phyloP scores from a whole-genome alignment of 225 moss, liverwort and hornwort genomes.

The Physcomitrellopsis africana region DNA sequence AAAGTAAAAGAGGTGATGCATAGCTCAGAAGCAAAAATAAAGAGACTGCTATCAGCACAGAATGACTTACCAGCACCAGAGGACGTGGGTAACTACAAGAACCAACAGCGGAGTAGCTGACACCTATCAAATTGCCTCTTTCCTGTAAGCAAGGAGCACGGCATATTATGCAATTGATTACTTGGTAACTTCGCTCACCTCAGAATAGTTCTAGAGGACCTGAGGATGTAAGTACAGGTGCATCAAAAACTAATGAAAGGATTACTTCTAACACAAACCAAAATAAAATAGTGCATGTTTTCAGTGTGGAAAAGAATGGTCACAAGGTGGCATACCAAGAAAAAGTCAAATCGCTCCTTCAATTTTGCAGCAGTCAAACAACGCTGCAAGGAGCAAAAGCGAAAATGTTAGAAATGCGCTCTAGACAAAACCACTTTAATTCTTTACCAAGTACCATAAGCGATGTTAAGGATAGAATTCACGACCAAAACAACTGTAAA shows the following conservation, averaged over 20 bases:
- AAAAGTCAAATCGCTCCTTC: conserved; percentile 91
- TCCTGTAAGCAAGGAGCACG: conserved; percentile 51
- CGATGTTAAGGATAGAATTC: not conserved
- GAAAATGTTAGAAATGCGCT: conserved; percentile 20
- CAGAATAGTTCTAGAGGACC: not conserved
- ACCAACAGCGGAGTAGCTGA: conserved; percentile 70
- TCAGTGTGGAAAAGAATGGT: conserved; percentile 8
- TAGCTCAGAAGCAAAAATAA: not conserved
- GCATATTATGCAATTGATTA: not conserved
- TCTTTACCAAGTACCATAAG: too few relatives aligned
- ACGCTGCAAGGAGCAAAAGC: conserved; percentile 51
- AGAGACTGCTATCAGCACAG: not conserved
- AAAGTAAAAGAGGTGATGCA: not conserved
- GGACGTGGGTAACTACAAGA: conserved; percentile 83
- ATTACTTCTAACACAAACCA: conserved; percentile 3
- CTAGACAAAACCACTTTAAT: not conserved
- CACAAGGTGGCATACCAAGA: conserved; percentile 55
- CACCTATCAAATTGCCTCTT: conserved; percentile 83
- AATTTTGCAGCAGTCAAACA: conserved; percentile 80
- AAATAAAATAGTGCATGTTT: conserved; percentile 4
- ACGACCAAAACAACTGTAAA: conserved; percentile 8
- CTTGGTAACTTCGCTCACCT: not conserved
- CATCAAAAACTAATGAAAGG: not conserved
- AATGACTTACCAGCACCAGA: conserved; percentile 56
- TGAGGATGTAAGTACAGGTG: conserved; percentile 9